Conservation (phyloP, 352 stramenopile genomes). For the Phytophthora europaea region DNA sequence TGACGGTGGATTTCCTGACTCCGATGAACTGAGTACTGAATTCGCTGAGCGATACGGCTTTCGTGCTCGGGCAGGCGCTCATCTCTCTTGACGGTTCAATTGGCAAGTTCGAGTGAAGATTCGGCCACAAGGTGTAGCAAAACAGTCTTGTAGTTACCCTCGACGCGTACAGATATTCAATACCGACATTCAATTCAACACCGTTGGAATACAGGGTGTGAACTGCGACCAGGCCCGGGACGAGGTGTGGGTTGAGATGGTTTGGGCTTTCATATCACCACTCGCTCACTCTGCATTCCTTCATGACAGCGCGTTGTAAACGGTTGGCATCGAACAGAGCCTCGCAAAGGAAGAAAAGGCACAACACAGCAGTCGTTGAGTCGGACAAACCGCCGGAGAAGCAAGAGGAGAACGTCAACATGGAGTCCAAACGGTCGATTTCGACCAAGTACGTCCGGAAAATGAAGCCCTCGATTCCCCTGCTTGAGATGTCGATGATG, state of each 20-base stretch:
- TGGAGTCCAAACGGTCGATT: conserved; percentile 3
- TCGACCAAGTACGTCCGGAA: conserved; percentile 11
- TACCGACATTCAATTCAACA: background rate
- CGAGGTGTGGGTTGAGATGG: background rate
- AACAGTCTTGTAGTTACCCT: background rate
- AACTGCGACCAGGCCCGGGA: conserved; percentile 5
- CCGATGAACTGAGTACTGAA: conserved; percentile 7
- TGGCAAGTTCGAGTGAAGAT: conserved; percentile 8
- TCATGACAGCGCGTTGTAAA: conserved; percentile 30
- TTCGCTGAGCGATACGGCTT: conserved; percentile 9
- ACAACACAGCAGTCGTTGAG: background rate
- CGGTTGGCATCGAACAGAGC: conserved; percentile 8
- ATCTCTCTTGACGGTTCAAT: conserved; percentile 11
- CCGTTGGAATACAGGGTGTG: background rate
- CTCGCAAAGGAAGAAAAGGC: conserved; percentile 9
- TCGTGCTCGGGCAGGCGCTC: conserved; percentile 18
- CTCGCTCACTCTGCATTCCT: background rate
- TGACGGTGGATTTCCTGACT: conserved; percentile 27
- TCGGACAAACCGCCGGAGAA: background rate
- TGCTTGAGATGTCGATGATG: conserved; percentile 3
- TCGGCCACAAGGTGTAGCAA: background rate
- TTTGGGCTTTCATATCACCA: no score
- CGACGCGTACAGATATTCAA: background rate
- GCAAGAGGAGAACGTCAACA: background rate
- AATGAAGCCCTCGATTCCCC: conserved; percentile 1